phyloP scores from a whole-genome alignment of 495 filamentous ascomycete genomes.

The Terfezia claveryi region DNA sequence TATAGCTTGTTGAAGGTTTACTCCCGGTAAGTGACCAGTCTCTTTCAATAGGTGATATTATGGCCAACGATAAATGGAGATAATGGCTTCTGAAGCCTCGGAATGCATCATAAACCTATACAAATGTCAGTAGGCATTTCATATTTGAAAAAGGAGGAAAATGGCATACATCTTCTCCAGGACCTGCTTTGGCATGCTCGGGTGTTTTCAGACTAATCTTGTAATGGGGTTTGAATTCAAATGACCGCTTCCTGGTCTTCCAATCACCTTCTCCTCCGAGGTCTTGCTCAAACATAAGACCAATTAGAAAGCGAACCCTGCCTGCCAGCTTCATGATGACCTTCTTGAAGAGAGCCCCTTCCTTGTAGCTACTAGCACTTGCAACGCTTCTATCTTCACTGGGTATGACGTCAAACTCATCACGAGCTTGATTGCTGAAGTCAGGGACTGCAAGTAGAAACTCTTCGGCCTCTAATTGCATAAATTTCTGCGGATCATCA shows the following conservation, averaged over 20 bases:
- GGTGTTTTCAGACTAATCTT: constrained; percentile 71
- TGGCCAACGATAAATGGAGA: constrained; percentile 80
- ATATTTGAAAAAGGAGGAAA: not conserved
- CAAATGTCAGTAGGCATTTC: constrained; percentile 11
- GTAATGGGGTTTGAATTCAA: constrained; percentile 81
- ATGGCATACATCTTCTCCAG: constrained; percentile 22
- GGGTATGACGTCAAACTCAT: constrained; percentile 31
- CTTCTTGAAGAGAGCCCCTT: constrained; percentile 74
- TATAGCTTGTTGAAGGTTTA: constrained; percentile 67
- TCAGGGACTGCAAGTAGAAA: constrained; percentile 87
- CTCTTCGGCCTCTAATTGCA: constrained; percentile 85
- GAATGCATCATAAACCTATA: constrained; percentile 65
- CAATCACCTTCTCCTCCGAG: constrained; percentile 28
- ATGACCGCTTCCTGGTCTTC: constrained; percentile 34
- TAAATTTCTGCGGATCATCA: constrained; percentile 73
- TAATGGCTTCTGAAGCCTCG: constrained; percentile 82
- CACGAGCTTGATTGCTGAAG: constrained; percentile 68
- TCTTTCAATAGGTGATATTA: constrained; percentile 58
- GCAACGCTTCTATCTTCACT: constrained; percentile 40
- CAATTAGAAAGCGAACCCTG: constrained; percentile 73
- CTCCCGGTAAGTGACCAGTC: constrained; percentile 56
- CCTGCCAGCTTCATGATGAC: constrained; percentile 96
- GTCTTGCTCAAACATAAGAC: constrained; percentile 78
- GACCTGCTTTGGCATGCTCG: constrained; percentile 36
- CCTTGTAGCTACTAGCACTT: constrained; percentile 42